Conservation (phyloP, 352 stramenopile genomes). For the Pythium volutum region DNA sequence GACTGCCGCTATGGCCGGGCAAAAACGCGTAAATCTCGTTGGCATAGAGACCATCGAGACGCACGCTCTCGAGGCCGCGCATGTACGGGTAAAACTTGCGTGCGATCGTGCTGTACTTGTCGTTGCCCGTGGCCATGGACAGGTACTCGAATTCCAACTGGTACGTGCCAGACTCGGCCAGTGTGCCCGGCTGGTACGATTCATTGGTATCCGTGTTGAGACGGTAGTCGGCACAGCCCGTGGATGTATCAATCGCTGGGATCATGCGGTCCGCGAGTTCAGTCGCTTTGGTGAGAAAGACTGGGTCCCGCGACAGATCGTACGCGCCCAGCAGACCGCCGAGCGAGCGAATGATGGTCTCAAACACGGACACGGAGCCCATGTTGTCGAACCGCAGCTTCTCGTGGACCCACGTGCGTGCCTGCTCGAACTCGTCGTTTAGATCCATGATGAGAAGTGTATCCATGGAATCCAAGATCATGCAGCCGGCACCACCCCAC, state of each 20-base stretch:
- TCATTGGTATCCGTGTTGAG: slow-evolving; percentile 84
- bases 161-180: slow-evolving; percentile 80
- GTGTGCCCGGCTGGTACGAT: slow-evolving; percentile 34
- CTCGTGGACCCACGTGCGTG: slow-evolving; percentile 79
- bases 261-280: slow-evolving; percentile 91
- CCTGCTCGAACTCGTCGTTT: slow-evolving; percentile 89
- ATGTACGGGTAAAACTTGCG: slow-evolving; percentile 57
- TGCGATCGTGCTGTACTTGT: slow-evolving; percentile 70
- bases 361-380: slow-evolving; percentile 95
- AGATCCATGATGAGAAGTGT: slow-evolving; percentile 97
- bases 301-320: slow-evolving; percentile 79
- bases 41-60: slow-evolving; percentile 88
- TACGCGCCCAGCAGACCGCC: slow-evolving; percentile 97
- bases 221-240: slow-evolving; percentile 87
- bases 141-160: slow-evolving; percentile 85
- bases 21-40: slow-evolving; percentile 61
- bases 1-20: slow-evolving; percentile 1
- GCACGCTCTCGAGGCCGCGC: slow-evolving; percentile 31
- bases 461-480: slow-evolving; percentile 94
- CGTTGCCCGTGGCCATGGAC: slow-evolving; percentile 67
- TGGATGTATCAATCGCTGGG: slow-evolving; percentile 86
- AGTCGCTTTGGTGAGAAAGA: slow-evolving; percentile 92
- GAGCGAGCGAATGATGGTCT: slow-evolving; percentile 98
- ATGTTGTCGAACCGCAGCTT: slow-evolving; percentile 80
- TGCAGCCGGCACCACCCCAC: slow-evolving; percentile 91